Evolutionary conservation across 495 filamentous ascomycete species (phyloP).

Genomic region (Venustampulla echinocandica): DNA sequence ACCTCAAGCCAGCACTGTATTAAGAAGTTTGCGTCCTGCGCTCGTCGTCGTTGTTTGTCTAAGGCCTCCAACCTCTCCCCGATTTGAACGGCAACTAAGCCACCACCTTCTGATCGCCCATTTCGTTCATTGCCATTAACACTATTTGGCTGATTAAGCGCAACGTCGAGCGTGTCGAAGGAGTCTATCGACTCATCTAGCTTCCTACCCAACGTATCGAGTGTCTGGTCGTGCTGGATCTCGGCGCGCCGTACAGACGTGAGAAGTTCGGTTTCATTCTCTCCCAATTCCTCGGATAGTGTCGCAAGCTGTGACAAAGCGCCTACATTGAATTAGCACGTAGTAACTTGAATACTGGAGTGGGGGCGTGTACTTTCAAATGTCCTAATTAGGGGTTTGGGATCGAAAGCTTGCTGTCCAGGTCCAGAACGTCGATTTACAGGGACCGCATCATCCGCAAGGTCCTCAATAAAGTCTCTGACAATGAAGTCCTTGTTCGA

Average conservation of each 20-base stretch:
- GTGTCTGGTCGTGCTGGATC: slow-evolving; percentile 79
- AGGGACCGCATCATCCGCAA: slow-evolving; percentile 77
- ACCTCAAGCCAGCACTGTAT: slow-evolving; percentile 95
- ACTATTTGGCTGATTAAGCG: slow-evolving; percentile 48
- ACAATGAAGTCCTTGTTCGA: slow-evolving; percentile 92
- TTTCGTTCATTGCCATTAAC: slow-evolving; percentile 15
- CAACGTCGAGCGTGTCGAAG: slow-evolving; percentile 81
- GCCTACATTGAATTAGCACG: slow-evolving; percentile 30
- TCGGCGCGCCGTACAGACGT: slow-evolving; percentile 87
- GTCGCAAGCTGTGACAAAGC: slow-evolving; percentile 67
- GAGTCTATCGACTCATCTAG: slow-evolving; percentile 84
- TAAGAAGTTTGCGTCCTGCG: slow-evolving; percentile 86
- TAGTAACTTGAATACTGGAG: neutral
- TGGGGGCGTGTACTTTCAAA: slow-evolving; percentile 63
- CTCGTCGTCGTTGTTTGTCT: slow-evolving; percentile 81
- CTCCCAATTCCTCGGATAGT: slow-evolving; percentile 78
- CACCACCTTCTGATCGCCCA: slow-evolving; percentile 47
- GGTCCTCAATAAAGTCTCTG: slow-evolving; percentile 89
- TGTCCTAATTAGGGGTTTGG: slow-evolving; percentile 90
- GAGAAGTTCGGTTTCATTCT: slow-evolving; percentile 79
- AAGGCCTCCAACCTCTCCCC: slow-evolving; percentile 89
- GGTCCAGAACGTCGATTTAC: slow-evolving; percentile 63
- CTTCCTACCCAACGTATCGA: slow-evolving; percentile 75
- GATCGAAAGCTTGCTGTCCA: slow-evolving; percentile 75
- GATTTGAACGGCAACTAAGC: slow-evolving; percentile 86